Percentiles rank a stretch among this genome's conserved stretches.
These are phyloP conservation scores for Yamadazyma conglobata DNA, from an alignment of 1,139 yeast species.

Conservation along the genomic window DNA sequence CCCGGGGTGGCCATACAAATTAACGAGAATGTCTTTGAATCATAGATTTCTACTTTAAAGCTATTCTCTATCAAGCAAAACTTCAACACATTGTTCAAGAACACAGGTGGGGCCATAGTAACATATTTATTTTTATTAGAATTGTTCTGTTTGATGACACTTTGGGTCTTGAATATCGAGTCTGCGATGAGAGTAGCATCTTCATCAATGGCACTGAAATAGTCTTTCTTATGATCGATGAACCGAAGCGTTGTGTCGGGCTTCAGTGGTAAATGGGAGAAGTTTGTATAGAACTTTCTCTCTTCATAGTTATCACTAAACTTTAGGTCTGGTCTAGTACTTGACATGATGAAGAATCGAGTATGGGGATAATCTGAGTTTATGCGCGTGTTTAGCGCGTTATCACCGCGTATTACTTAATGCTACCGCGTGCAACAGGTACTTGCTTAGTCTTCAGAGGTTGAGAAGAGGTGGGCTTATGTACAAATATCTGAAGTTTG, in stretches of 20 bases:
- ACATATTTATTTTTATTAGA: slow-evolving; percentile 57
- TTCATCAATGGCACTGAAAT: slow-evolving; percentile 68
- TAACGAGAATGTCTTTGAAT: slow-evolving; percentile 57
- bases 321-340: slow-evolving; percentile 69
- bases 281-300: slow-evolving; percentile 59
- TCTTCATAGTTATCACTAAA: slow-evolving; percentile 66
- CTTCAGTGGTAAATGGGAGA: slow-evolving; percentile 47
- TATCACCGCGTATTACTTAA: too few relatives aligned
- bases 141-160: slow-evolving; percentile 62
- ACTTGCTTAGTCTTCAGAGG: too few relatives aligned
- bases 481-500: too few relatives aligned
- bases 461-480: too few relatives aligned
- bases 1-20: slow-evolving; percentile 82
- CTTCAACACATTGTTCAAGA: slow-evolving; percentile 58
- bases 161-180: slow-evolving; percentile 72
- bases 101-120: slow-evolving; percentile 73
- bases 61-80: slow-evolving; percentile 68
- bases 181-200: slow-evolving; percentile 87
- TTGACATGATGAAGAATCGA: slow-evolving; percentile 44
- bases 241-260: slow-evolving; percentile 54
- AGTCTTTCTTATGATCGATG: slow-evolving; percentile 69
- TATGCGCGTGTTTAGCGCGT: too few relatives aligned
- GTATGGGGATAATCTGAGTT: too few relatives aligned
- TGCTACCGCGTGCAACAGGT: too few relatives aligned
- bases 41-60: slow-evolving; percentile 69